A percentile compares a stretch with the other conserved stretches of the same genome.
phyloP scores from a whole-genome alignment of 495 filamentous ascomycete species.

The Paragyromitra xinjiangensis region DNA sequence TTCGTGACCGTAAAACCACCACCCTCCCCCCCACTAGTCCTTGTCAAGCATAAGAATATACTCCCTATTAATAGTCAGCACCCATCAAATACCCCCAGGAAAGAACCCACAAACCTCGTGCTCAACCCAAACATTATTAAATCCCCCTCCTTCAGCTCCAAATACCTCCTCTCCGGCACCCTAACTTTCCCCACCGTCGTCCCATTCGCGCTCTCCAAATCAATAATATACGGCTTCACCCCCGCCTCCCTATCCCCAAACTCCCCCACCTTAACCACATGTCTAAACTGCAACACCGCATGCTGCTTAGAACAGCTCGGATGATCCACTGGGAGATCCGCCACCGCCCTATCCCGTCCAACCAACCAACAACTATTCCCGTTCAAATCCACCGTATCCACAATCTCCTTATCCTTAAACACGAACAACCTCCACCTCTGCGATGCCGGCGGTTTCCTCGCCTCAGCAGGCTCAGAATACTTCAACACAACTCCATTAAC shows the following conservation, averaged over 20 bases:
- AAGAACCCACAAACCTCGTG: slow-evolving; percentile 63
- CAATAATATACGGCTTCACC: slow-evolving; percentile 90
- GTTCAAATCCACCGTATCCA: slow-evolving; percentile 80
- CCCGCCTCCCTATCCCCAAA: slow-evolving; percentile 81
- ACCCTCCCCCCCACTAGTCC: slow-evolving; percentile 16
- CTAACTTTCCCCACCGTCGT: slow-evolving; percentile 80
- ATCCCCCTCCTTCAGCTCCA: slow-evolving; percentile 89
- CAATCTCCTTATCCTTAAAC: slow-evolving; percentile 82
- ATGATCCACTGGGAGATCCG: slow-evolving; percentile 85
- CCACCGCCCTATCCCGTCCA: slow-evolving; percentile 79
- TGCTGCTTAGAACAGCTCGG: slow-evolving; percentile 94
- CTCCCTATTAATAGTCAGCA: slow-evolving; percentile 62
- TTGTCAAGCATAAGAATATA: slow-evolving; percentile 79
- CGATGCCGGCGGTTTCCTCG: slow-evolving; percentile 81
- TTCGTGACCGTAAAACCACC: not conserved
- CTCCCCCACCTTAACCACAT: slow-evolving; percentile 81
- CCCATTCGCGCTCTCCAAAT: slow-evolving; percentile 93
- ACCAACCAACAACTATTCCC: slow-evolving; percentile 88
- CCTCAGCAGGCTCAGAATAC: slow-evolving; percentile 94
- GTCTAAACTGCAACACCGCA: slow-evolving; percentile 92
- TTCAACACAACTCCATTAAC: slow-evolving; percentile 81
- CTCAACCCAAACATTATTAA: slow-evolving; percentile 87
- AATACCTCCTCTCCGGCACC: slow-evolving; percentile 76
- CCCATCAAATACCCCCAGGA: not conserved
- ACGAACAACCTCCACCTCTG: slow-evolving; percentile 89